A percentile compares a stretch with the other conserved stretches of the same genome.
Evolutionary conservation across 176 grass and related monocot genomes (phyloP).

Genomic region (Triticum urartu): DNA sequence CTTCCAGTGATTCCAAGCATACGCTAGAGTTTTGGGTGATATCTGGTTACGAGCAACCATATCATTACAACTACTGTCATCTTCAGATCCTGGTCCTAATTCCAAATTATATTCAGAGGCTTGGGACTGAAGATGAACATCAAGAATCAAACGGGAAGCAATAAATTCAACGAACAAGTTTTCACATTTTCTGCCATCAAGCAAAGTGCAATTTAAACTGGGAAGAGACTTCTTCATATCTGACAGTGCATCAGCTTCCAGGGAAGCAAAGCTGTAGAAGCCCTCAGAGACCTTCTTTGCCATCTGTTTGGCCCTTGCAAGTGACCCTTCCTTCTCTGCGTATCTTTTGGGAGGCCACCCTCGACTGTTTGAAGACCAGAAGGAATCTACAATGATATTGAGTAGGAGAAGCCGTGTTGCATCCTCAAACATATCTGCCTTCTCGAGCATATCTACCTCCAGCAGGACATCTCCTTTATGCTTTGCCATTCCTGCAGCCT

Average conservation of each 20-base stretch:
- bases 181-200: conserved; percentile 34
- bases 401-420: conserved; percentile 53
- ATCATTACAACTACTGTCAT: conserved; percentile 15
- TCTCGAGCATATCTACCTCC: conserved; percentile 66
- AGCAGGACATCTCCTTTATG: conserved; percentile 51
- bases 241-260: conserved; percentile 50
- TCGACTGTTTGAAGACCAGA: conserved; percentile 56
- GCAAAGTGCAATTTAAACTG: conserved; percentile 32
- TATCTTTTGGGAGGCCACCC: conserved; percentile 70
- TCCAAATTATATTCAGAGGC: conserved; percentile 29
- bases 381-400: conserved; percentile 39
- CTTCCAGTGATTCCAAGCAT: conserved; percentile 55
- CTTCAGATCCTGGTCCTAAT: conserved; percentile 23
- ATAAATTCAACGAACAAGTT: conserved; percentile 49
- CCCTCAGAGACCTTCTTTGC: conserved; percentile 32
- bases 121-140: conserved; percentile 46
- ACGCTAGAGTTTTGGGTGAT: conserved; percentile 46
- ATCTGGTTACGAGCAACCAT: conserved; percentile 32
- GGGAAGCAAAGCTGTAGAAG: conserved; percentile 47
- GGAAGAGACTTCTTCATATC: conserved; percentile 34
- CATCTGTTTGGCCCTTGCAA: conserved; percentile 52
- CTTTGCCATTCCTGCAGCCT: conserved; percentile 60
- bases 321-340: conserved; percentile 41
- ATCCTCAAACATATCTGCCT: conserved; percentile 47
- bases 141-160: conserved; percentile 51